A percentile compares a stretch with the other conserved stretches of the same genome.
Evolutionary conservation across 208 protist species (phyloP).

Genomic region (Phytomonas serpens): DNA sequence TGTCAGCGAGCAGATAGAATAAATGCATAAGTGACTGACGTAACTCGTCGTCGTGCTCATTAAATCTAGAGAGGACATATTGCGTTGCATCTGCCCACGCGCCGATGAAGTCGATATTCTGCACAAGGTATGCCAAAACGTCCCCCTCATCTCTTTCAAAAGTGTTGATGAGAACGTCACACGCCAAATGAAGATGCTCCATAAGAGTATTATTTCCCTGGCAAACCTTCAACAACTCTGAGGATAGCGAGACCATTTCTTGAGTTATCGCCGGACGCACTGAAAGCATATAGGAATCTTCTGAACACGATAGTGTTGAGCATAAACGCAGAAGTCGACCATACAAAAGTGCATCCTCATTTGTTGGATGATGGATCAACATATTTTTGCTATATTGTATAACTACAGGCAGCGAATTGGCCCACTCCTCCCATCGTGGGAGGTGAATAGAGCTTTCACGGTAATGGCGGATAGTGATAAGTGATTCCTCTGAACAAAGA

Average conservation of each 20-base stretch:
- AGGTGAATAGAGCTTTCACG: slow-evolving; percentile 50
- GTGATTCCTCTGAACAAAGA: slow-evolving; percentile 9
- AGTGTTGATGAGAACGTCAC: slow-evolving; percentile 60
- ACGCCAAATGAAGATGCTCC: slow-evolving; percentile 46
- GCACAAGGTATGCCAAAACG: slow-evolving; percentile 33
- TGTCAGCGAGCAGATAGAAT: slow-evolving; percentile 60
- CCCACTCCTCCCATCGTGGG: slow-evolving; percentile 43
- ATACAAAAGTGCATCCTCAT: slow-evolving; percentile 20
- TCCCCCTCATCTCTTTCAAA: slow-evolving; percentile 62
- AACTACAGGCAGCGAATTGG: slow-evolving; percentile 29
- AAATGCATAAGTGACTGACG: slow-evolving; percentile 68
- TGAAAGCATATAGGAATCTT: slow-evolving; percentile 29
- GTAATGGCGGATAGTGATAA: slow-evolving; percentile 27
- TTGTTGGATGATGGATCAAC: slow-evolving; percentile 30
- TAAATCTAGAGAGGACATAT: slow-evolving; percentile 31
- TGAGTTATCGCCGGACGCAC: background rate
- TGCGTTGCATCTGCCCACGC: slow-evolving; percentile 41
- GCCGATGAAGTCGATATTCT: slow-evolving; percentile 22
- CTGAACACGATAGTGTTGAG: slow-evolving; percentile 39
- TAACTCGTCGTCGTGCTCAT: slow-evolving; percentile 66
- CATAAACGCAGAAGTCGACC: slow-evolving; percentile 46
- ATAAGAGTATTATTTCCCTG: slow-evolving; percentile 20
- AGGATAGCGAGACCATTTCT: slow-evolving; percentile 6
- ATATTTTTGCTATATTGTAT: slow-evolving; percentile 36
- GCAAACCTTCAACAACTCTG: slow-evolving; percentile 26